Conservation (phyloP, 2,329 filamentous ascomycete genomes). For the Didymella glomerata region DNA sequence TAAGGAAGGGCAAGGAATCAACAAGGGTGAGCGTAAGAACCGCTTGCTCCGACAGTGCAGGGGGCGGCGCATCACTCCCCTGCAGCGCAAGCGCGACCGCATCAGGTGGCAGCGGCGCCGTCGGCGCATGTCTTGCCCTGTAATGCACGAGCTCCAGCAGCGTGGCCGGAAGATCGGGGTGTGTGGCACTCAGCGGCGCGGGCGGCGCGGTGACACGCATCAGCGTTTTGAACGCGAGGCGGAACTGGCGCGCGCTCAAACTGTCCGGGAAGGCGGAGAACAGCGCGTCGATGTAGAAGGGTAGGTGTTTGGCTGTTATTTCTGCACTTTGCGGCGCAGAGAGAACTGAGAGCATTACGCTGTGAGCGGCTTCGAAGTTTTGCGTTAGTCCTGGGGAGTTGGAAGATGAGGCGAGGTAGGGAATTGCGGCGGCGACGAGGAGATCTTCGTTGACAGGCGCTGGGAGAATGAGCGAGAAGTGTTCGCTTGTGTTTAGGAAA, state of each 20-base stretch:
- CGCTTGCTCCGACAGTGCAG: conserved; percentile 76
- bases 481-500: conserved; percentile 86
- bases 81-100: conserved; percentile 51
- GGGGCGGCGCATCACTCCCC: conserved; percentile 45
- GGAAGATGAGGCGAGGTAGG: conserved; percentile 71
- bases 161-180: conserved; percentile 81
- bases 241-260: conserved; percentile 84
- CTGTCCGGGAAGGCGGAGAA: conserved; percentile 80
- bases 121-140: conserved; percentile 65
- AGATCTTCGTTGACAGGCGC: conserved; percentile 74
- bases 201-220: conserved; percentile 84
- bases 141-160: conserved; percentile 80
- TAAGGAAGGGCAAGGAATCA: conserved; percentile 78
- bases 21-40: conserved; percentile 79
- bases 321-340: conserved; percentile 79
- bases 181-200: conserved; percentile 73
- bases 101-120: conserved; percentile 53
- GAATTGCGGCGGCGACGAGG: conserved; percentile 75
- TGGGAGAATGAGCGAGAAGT: conserved; percentile 76
- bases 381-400: conserved; percentile 66
- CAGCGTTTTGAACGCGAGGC: conserved; percentile 85
- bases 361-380: conserved; percentile 90
- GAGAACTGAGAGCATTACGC: conserved; percentile 79
- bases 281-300: conserved; percentile 83
- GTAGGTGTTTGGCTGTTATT: conserved; percentile 74